These are phyloP conservation scores for Parmelia sp. DNA, from an alignment of 495 filamentous ascomycete species.

Conservation along the genomic window DNA sequence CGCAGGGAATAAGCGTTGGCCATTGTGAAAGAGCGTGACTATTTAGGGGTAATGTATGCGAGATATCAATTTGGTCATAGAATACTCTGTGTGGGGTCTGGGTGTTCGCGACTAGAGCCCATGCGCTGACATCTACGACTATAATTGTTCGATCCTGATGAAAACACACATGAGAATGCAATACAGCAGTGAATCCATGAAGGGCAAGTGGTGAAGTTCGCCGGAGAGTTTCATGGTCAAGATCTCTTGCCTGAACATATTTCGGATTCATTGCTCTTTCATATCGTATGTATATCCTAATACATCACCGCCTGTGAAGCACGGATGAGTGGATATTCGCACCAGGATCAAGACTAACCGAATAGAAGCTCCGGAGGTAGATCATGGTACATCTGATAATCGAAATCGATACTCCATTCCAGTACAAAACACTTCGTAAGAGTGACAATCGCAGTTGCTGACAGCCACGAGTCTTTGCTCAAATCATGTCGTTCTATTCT, in stretches of 20 bases:
- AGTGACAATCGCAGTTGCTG: slow-evolving; percentile 27
- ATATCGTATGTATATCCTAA: too few relatives aligned
- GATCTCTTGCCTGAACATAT: background rate
- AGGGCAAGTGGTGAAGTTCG: background rate
- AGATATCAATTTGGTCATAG: too few relatives aligned
- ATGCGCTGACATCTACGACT: too few relatives aligned
- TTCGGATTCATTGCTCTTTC: too few relatives aligned
- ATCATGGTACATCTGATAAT: slow-evolving; percentile 38
- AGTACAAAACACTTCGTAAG: slow-evolving; percentile 36
- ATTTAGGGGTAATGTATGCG: background rate
- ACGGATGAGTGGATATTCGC: background rate
- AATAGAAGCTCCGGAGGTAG: slow-evolving; percentile 32
- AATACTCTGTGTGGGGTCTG: too few relatives aligned
- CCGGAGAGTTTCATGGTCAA: background rate
- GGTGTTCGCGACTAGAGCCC: too few relatives aligned
- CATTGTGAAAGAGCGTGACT: background rate
- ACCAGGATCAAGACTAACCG: background rate
- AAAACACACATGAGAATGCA: too few relatives aligned
- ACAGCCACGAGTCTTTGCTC: background rate
- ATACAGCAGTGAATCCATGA: background rate
- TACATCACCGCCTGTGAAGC: too few relatives aligned
- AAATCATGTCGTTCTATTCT: slow-evolving; percentile 5
- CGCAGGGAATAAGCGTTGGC: background rate
- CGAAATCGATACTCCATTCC: slow-evolving; percentile 37
- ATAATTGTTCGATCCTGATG: too few relatives aligned